A percentile compares a stretch with the other conserved stretches of the same genome.
These are phyloP conservation scores for Pleoardoris graminearum DNA, from an alignment of 2,329 filamentous ascomycete species.

Conservation along the genomic window DNA sequence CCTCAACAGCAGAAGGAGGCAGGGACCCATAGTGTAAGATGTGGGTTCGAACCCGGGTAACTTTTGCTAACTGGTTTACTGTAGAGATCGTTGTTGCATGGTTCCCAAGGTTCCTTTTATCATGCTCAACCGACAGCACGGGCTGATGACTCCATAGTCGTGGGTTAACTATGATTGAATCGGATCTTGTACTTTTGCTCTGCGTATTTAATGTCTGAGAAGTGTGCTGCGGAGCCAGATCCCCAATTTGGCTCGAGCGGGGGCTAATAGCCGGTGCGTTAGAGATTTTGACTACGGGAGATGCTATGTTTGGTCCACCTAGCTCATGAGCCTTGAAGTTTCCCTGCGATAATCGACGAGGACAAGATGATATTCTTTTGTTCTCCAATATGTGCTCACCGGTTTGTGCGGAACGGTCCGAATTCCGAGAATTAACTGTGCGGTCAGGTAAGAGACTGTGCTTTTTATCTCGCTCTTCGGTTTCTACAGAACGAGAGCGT, in stretches of 20 bases:
- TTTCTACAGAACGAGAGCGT: slow-evolving; percentile 13
- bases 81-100: slow-evolving; percentile 24
- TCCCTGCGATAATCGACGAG: slow-evolving; percentile 45
- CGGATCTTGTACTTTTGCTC: slow-evolving; percentile 24
- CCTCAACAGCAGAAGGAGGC: slow-evolving; percentile 50
- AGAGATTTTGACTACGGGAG: slow-evolving; percentile 75
- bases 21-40: slow-evolving; percentile 42
- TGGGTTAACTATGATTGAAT: slow-evolving; percentile 24
- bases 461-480: slow-evolving; percentile 7
- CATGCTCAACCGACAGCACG: slow-evolving; percentile 21
- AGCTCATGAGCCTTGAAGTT: slow-evolving; percentile 43
- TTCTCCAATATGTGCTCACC: background rate
- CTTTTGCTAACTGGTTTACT: slow-evolving; percentile 16
- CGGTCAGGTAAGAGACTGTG: slow-evolving; percentile 7
- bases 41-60: slow-evolving; percentile 21
- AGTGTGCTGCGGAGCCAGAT: slow-evolving; percentile 52
- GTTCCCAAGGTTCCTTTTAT: slow-evolving; percentile 20
- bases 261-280: slow-evolving; percentile 65
- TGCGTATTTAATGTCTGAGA: slow-evolving; percentile 35
- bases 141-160: slow-evolving; percentile 41
- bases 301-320: slow-evolving; percentile 54
- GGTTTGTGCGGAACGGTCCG: slow-evolving; percentile 15
- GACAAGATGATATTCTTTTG: slow-evolving; percentile 15
- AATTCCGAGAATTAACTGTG: slow-evolving; percentile 5
- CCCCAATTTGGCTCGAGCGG: slow-evolving; percentile 68